Evolutionary conservation across 2,329 filamentous ascomycete genomes (phyloP), one percentile per base, ranked within the genome.

Genomic region (Fusarium sp.): DNA sequence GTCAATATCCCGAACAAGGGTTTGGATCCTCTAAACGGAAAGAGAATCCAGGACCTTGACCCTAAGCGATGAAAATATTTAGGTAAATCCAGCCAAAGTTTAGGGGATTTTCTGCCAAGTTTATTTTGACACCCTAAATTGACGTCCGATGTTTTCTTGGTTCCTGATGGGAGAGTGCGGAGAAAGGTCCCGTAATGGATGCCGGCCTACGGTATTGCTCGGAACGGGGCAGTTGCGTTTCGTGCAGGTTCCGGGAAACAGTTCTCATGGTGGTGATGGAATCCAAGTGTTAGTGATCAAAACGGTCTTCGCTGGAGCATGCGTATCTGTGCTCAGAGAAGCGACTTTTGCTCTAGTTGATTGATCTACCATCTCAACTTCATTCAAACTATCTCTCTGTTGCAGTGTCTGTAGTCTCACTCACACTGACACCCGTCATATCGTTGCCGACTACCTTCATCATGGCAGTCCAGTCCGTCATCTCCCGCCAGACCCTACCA

Each of bases 1-100:
- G 7, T 22, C 35, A 54, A 61, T 55, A 61, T 54, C 33, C 58
- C 58, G 58, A 42, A 20, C 58, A 54, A 24, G 58, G 58, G 47
- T 54, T 9, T 42, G 30, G 24, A 54, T 61, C 58, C 58, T 28
- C 18, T n/a, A 20, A 33, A 16, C 16, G 33, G 33, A 35, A 35
- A 35, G 33, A 1, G 2, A 35, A 35, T 16, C 18, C 33, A 0
- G 15, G 33, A 35, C 8, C 0, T 35, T 35, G 33, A 35, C 33
- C 15, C 33, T 10, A 35, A 35, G 33, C 7, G 15, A 35, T 5
- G 33, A 35, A 18, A 35, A 35, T 18, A 3, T 4, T 35, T 35
- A 35, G 33, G 3, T 35, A 18, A 18, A 35, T 35, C 1, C 3
- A 35, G 8, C 15, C 33, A 16, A 35, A 18, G 33, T 35, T 35